phyloP scores from a whole-genome alignment of 129 eudicot species.

The Chrysanthemum lavandulifolium region DNA sequence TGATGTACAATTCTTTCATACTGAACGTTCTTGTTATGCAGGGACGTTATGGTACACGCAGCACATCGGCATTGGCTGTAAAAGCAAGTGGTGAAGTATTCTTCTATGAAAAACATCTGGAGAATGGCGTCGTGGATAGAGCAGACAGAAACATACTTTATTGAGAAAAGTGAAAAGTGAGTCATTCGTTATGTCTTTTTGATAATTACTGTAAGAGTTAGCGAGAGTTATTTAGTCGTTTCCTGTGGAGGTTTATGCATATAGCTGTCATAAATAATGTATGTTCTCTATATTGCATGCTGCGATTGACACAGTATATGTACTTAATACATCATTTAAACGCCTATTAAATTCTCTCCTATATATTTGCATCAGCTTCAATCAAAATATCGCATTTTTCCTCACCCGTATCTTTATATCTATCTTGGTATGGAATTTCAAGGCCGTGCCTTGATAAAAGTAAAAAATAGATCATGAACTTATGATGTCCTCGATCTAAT shows the following conservation, averaged over 20 bases:
- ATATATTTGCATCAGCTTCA: background rate
- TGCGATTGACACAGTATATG: background rate
- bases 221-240: background rate
- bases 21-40: conserved; percentile 17
- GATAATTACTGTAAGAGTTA: background rate
- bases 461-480: background rate
- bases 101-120: conserved; percentile 64
- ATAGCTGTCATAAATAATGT: conserved; percentile 11
- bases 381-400: background rate
- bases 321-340: conserved; percentile 2
- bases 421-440: conserved; percentile 7
- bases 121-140: conserved; percentile 60
- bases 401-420: conserved; percentile 4
- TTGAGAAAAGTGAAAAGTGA: conserved; percentile 34
- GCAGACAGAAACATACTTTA: conserved; percentile 36
- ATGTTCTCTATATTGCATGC: background rate
- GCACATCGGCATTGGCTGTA: conserved; percentile 59
- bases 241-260: conserved; percentile 3
- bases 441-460: background rate
- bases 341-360: background rate
- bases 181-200: conserved; percentile 6
- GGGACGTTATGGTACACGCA: conserved; percentile 92
- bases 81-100: conserved; percentile 47
- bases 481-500: conserved; percentile 3
- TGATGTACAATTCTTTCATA: background rate